Conservation (phyloP, 2,329 filamentous ascomycete species). For the Fusarium praegraminearum region DNA sequence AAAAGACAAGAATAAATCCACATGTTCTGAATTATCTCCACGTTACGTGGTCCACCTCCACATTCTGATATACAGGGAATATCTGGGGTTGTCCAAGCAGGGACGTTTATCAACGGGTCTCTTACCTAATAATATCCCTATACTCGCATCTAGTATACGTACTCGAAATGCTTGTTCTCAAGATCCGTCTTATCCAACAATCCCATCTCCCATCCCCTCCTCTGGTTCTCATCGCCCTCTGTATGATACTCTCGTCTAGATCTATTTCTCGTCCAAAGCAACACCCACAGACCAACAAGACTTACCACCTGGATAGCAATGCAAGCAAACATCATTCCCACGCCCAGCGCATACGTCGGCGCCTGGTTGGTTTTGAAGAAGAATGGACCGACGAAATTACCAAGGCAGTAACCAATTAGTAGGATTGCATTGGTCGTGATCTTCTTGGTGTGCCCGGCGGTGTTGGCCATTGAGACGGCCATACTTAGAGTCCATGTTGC, state of each 20-base stretch:
- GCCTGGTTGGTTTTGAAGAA: constrained; percentile 52
- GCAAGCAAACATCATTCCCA: constrained; percentile 39
- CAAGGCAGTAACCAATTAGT: constrained; percentile 58
- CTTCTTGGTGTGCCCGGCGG: constrained; percentile 56
- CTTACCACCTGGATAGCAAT: constrained; percentile 24
- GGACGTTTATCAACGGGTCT: neutral
- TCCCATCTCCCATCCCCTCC: constrained; percentile 18
- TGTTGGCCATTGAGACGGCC: constrained; percentile 42
- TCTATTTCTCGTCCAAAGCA: constrained; percentile 27
- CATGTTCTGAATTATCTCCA: neutral
- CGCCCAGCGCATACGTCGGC: constrained; percentile 28
- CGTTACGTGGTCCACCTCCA: neutral
- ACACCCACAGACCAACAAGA: constrained; percentile 19
- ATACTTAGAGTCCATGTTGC: constrained; percentile 46
- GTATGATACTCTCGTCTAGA: constrained; percentile 12
- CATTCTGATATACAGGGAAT: neutral
- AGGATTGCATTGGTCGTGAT: constrained; percentile 59
- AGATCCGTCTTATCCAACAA: constrained; percentile 32
- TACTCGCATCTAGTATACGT: constrained; percentile 19
- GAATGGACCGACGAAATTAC: constrained; percentile 57
- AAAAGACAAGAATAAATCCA: neutral
- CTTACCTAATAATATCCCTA: neutral
- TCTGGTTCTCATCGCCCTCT: neutral
- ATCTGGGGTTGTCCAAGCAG: neutral
- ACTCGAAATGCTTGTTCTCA: constrained; percentile 35